Conservation (phyloP, 1,284 basidiomycete species). For the Pholiota adiposa region DNA sequence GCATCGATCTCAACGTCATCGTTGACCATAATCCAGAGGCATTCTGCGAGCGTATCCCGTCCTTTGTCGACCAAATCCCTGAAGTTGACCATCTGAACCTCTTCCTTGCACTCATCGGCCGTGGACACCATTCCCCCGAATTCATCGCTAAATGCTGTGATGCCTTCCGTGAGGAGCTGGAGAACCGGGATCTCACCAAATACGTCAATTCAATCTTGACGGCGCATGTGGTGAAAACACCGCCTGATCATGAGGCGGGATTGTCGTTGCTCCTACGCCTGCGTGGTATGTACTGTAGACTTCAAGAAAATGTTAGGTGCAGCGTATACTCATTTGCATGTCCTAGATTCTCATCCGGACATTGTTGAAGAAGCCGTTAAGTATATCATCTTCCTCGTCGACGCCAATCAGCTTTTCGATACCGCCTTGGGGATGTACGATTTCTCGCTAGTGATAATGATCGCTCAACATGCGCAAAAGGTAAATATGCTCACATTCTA, state of each 20-base stretch:
- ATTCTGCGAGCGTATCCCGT: slow-evolving; percentile 69
- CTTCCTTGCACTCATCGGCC: slow-evolving; percentile 87
- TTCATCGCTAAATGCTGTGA: slow-evolving; percentile 82
- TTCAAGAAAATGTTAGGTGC: neutral
- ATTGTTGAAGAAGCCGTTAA: slow-evolving; percentile 96
- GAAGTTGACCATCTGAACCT: slow-evolving; percentile 95
- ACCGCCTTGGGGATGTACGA: slow-evolving; percentile 99
- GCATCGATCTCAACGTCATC: slow-evolving; percentile 89
- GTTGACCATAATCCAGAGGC: slow-evolving; percentile 76
- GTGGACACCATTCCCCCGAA: slow-evolving; percentile 55
- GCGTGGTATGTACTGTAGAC: slow-evolving; percentile 54
- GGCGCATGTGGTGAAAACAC: slow-evolving; percentile 90
- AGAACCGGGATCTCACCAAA: slow-evolving; percentile 71
- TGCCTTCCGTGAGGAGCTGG: slow-evolving; percentile 75
- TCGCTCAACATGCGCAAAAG: slow-evolving; percentile 97
- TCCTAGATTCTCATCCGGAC: slow-evolving; percentile 67
- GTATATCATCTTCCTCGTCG: slow-evolving; percentile 98
- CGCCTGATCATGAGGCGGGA: slow-evolving; percentile 90
- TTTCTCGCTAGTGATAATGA: slow-evolving; percentile 92
- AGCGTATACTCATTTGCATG: neutral
- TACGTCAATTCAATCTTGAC: slow-evolving; percentile 94
- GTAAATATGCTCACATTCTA: slow-evolving; percentile 40
- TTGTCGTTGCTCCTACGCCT: slow-evolving; percentile 80
- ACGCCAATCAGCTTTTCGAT: slow-evolving; percentile 91
- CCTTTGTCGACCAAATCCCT: slow-evolving; percentile 84